Evolutionary conservation across 441 rosid species (phyloP).

Genomic region (Corymbia citriodora): DNA sequence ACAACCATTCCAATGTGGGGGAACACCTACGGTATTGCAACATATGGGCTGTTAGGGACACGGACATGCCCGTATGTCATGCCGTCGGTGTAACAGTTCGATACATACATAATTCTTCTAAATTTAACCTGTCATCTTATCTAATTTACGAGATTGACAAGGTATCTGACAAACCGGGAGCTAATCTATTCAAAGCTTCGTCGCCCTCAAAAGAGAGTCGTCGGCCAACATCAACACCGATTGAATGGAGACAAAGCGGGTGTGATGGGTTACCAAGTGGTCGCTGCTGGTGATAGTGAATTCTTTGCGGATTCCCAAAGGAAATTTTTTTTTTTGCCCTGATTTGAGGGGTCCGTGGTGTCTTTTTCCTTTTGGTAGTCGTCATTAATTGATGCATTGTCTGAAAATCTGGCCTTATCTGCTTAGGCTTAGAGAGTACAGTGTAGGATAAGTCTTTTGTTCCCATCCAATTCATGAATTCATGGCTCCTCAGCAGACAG

Average conservation of each 20-base stretch:
- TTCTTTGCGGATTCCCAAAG: not conserved
- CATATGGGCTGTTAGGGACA: not conserved
- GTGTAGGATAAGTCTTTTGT: not conserved
- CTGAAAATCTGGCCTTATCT: not conserved
- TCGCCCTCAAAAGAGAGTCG: not conserved
- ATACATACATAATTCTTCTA: not conserved
- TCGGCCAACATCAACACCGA: not conserved
- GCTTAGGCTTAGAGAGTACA: not conserved
- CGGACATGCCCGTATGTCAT: not conserved
- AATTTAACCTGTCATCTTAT: not conserved
- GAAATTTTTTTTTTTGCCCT: not conserved
- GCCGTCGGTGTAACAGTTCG: not conserved
- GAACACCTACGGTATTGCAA: not conserved
- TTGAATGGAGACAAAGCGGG: not conserved
- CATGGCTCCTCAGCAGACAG: not conserved
- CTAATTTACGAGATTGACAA: not conserved
- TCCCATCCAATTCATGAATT: not conserved
- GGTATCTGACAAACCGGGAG: not conserved
- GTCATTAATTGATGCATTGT: not conserved
- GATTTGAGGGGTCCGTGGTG: not conserved
- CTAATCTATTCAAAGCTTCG: not conserved
- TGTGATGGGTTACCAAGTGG: not conserved
- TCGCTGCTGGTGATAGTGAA: not conserved
- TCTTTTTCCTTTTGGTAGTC: not conserved
- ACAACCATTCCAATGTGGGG: not conserved